Base-by-base conservation (phyloP, 345 rosid genomes). In the Dipteronia sinensis region DNA sequence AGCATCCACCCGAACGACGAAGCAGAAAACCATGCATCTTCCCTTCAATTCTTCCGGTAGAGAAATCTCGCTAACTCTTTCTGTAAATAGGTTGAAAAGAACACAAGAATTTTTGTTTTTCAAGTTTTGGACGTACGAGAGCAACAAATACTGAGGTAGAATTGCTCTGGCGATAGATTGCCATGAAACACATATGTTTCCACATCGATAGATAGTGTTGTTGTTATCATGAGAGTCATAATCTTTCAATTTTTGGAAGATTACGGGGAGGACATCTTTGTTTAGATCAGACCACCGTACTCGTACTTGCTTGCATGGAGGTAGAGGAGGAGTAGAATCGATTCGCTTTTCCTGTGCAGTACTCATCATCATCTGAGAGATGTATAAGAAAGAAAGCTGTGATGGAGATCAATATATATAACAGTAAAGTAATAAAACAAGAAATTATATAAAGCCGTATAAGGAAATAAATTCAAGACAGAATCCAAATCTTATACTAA, bases 151-250 rank as follows among this genome's bases (percentile, higher is more conserved):
- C 20, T 55, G 10, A 7, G 46, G 29, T 17, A 53, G 13, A 2
- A 69, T 19, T 2, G 12, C 19, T 2, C 29, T 20, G 2, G 67
- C 74, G 6, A n/a, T 74, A 0, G 17, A 19, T 53, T 58, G 11
- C 75, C 79, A 77, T 44, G 74, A 69, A 59, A 42, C 44, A 19
- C 69, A 69, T 29, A 77, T 51, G 9, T 7, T 1, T 4, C 34
- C 13, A 23, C 79, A 69, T 19, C 69, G 62, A 49, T 42, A 13
- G n/a, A 77, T 12, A 6, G 44, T 40, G 44, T 40, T 40, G 44
- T 5, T 40, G 9, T 40, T 7, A 40, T 6, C 9, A 27, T 59
- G 69, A 15, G 62, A 10, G 3, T 10, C n/a, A 2, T 58, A 29
- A 29, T 29, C 7, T 6, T 69, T 9, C 38, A 77, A 20, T 7